A percentile compares a stretch with the other conserved stretches of the same genome.
phyloP scores from a whole-genome alignment of 352 stramenopile species.

The Globisporangium irregulare region DNA sequence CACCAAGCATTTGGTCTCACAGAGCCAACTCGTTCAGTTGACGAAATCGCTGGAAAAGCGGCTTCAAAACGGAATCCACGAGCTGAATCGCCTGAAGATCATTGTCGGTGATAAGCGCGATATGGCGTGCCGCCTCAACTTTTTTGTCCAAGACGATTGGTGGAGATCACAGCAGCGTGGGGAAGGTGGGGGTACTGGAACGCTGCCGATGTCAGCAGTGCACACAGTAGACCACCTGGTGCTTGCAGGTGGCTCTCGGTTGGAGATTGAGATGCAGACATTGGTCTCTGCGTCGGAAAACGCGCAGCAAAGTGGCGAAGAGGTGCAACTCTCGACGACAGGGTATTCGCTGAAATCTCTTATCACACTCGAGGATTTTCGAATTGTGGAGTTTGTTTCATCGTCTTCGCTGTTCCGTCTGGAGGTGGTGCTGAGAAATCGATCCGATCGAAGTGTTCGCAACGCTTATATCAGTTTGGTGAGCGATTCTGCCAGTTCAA shows the following conservation, averaged over 20 bases:
- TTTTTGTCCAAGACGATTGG: constrained; percentile 32
- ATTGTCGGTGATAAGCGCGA: constrained; percentile 43
- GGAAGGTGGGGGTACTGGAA: background rate
- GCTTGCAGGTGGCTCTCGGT: background rate
- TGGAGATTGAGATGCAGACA: constrained; percentile 7
- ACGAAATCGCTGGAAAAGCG: constrained; percentile 40
- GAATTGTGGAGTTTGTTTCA: constrained; percentile 35
- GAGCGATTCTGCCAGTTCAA: background rate
- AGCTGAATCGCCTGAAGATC: constrained; percentile 35
- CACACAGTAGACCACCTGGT: background rate
- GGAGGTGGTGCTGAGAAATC: constrained; percentile 31
- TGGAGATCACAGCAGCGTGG: constrained; percentile 12
- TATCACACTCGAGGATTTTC: constrained; percentile 30
- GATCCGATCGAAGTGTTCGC: constrained; percentile 16
- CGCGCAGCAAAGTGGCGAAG: background rate
- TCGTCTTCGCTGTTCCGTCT: constrained; percentile 29
- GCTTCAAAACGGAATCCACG: constrained; percentile 30
- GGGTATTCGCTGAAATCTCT: constrained; percentile 14
- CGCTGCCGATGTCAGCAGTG: background rate
- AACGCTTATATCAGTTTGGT: constrained; percentile 29
- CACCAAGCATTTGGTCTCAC: constrained; percentile 12
- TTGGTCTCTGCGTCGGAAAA: constrained; percentile 4
- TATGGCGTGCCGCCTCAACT: constrained; percentile 29
- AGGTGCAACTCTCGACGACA: background rate
- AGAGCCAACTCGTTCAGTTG: constrained; percentile 46